Conservation (phyloP, 164 flowering plant genomes). For the Macadamia tetraphylla region DNA sequence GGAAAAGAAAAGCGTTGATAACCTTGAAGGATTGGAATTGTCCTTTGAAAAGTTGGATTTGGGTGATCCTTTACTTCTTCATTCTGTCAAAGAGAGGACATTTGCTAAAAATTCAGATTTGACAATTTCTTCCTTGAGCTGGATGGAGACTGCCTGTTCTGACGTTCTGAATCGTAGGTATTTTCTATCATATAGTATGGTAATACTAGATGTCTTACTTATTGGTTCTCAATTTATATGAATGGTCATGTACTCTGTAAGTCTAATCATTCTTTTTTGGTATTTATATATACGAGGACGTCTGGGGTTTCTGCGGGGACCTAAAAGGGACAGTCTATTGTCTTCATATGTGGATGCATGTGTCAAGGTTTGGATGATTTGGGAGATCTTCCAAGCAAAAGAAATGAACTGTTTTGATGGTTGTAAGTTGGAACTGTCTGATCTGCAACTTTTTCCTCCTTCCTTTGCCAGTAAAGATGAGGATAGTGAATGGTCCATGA, state of each 20-base stretch:
- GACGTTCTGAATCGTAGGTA: slow-evolving; percentile 76
- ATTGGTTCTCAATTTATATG: not conserved
- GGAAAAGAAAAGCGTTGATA: slow-evolving; percentile 15
- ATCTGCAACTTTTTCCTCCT: not conserved
- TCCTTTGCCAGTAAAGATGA: not conserved
- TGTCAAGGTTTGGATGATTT: not conserved
- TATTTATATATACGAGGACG: not conserved
- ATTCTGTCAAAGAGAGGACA: slow-evolving; percentile 31
- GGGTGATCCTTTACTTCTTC: slow-evolving; percentile 49
- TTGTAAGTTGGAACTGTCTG: not conserved
- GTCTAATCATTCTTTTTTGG: not conserved
- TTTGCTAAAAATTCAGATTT: slow-evolving; percentile 20
- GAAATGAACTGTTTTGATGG: not conserved
- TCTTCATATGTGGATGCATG: not conserved
- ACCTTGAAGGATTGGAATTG: slow-evolving; percentile 25
- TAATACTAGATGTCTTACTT: not conserved
- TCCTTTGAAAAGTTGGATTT: slow-evolving; percentile 38
- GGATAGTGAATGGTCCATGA: too few relatives aligned
- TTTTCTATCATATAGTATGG: slow-evolving; percentile 12
- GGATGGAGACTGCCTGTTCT: slow-evolving; percentile 64
- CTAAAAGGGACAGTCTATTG: not conserved
- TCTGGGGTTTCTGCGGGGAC: not conserved
- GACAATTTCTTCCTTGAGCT: slow-evolving; percentile 60
- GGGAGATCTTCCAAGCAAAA: slow-evolving; percentile 1
- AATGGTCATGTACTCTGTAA: not conserved